These are phyloP conservation scores for Naganishia onofrii DNA, from an alignment of 768 basidiomycete species.

Conservation along the genomic window DNA sequence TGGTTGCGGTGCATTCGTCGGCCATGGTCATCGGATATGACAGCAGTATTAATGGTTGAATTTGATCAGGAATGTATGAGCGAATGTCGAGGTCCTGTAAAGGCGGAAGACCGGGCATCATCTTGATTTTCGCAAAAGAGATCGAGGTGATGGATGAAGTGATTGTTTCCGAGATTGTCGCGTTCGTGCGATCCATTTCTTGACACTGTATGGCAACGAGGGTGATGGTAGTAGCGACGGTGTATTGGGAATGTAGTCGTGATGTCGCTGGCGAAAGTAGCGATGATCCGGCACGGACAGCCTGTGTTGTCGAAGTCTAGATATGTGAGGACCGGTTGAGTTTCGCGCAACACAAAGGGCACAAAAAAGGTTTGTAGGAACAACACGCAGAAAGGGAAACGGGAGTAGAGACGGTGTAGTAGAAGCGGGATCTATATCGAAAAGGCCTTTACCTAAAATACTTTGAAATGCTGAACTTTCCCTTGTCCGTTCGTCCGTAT, in stretches of 20 bases:
- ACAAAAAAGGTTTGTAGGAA: no score
- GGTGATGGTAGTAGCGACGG: not conserved
- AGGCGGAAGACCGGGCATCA: conserved; percentile 12
- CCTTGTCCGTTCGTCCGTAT: no score
- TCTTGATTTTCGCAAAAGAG: conserved; percentile 7
- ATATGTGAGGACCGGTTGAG: no score
- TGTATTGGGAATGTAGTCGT: not conserved
- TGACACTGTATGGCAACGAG: not conserved
- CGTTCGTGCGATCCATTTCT: conserved; percentile 14
- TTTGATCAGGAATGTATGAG: conserved; percentile 46
- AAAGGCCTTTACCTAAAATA: no score
- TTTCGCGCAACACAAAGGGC: not conserved
- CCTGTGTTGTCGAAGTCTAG: no score
- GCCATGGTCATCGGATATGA: conserved; percentile 61
- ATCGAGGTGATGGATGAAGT: conserved; percentile 11
- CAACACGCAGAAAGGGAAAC: not conserved
- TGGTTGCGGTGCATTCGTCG: not conserved
- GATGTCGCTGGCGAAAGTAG: not conserved
- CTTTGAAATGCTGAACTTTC: no score
- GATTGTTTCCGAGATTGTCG: conserved; percentile 17
- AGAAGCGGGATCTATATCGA: no score
- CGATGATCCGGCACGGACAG: not conserved
- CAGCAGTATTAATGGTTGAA: conserved; percentile 67
- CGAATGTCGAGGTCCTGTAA: conserved; percentile 13
- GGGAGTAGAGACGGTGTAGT: no score